phyloP scores from a whole-genome alignment of 495 filamentous ascomycete species.

The Aspergillus mulundensis region DNA sequence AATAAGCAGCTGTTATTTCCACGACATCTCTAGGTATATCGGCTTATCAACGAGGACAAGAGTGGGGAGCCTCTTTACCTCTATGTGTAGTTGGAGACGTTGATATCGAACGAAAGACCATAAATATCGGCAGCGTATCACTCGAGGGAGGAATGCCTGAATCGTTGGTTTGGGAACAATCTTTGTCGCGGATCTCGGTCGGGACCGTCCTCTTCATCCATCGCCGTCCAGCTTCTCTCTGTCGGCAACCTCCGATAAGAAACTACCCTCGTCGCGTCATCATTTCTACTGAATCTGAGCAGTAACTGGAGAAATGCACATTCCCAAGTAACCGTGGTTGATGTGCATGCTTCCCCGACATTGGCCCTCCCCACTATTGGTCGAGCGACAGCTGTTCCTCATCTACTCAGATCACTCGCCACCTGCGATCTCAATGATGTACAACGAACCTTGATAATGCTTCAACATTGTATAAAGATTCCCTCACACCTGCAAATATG shows the following conservation, averaged over 20 bases:
- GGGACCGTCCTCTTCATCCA: slow-evolving; percentile 6
- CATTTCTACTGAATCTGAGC: not conserved
- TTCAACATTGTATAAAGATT: not conserved
- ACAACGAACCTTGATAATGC: slow-evolving; percentile 3
- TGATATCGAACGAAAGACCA: not conserved
- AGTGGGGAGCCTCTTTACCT: not conserved
- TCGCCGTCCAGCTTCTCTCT: not conserved
- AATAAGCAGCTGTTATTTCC: not conserved
- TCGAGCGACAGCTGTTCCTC: slow-evolving; percentile 2
- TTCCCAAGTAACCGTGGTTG: not conserved
- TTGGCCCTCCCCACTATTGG: slow-evolving; percentile 12
- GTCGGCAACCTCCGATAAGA: slow-evolving; percentile 16
- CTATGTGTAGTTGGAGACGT: not conserved
- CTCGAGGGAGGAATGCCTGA: no score
- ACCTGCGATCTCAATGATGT: slow-evolving; percentile 2
- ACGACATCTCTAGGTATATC: not conserved
- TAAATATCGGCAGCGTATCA: not conserved
- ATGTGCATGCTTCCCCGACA: slow-evolving; percentile 3
- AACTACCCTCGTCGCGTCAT: not conserved
- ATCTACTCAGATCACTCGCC: slow-evolving; percentile 1
- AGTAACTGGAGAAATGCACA: not conserved
- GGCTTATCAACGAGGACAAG: not conserved
- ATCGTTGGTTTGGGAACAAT: not conserved
- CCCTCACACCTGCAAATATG: slow-evolving; percentile 1
- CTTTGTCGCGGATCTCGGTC: slow-evolving; percentile 2